Percentiles rank a stretch among this genome's conserved stretches.
Conservation (phyloP, 192 early-diverging fungal genomes). For the Paraglomus brasilianum region DNA sequence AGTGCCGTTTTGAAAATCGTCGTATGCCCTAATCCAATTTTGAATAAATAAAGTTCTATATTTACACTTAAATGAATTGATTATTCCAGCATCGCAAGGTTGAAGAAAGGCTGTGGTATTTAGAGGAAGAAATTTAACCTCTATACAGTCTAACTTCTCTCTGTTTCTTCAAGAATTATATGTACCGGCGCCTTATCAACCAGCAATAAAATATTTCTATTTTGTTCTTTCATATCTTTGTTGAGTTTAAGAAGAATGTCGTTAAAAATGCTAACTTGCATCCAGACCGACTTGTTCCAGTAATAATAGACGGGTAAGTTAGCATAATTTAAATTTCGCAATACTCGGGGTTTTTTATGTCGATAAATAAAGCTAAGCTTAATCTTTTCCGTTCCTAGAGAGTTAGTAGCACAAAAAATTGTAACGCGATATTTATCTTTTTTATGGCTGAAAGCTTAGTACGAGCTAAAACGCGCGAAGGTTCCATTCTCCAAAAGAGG, state of each 20-base stretch:
- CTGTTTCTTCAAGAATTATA: conserved; percentile 15
- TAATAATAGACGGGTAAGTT: conserved; percentile 15
- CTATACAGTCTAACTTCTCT: conserved; percentile 6
- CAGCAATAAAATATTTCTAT: conserved; percentile 13
- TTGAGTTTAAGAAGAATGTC: conserved; percentile 11
- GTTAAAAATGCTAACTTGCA: background rate
- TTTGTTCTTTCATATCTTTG: conserved; percentile 11
- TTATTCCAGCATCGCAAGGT: conserved; percentile 7
- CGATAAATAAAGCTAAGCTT: conserved; percentile 13
- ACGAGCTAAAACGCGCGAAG: background rate
- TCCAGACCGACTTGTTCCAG: background rate
- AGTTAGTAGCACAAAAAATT: background rate
- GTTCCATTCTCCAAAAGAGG: conserved; percentile 23
- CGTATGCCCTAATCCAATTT: conserved; percentile 9
- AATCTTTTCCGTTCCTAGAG: conserved; percentile 3
- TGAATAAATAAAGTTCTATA: conserved; percentile 18
- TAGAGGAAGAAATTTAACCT: conserved; percentile 14
- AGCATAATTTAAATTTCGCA: conserved; percentile 10
- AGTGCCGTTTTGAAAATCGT: background rate
- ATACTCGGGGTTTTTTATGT: background rate
- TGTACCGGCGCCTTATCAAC: conserved; percentile 9
- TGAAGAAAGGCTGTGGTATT: conserved; percentile 18
- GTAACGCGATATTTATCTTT: background rate
- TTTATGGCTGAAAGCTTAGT: conserved; percentile 2
- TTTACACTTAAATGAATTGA: conserved; percentile 7